These are phyloP conservation scores for Astrephomene gubernaculifera DNA, from an alignment of 139 green algal genomes.

Conservation along the genomic window DNA sequence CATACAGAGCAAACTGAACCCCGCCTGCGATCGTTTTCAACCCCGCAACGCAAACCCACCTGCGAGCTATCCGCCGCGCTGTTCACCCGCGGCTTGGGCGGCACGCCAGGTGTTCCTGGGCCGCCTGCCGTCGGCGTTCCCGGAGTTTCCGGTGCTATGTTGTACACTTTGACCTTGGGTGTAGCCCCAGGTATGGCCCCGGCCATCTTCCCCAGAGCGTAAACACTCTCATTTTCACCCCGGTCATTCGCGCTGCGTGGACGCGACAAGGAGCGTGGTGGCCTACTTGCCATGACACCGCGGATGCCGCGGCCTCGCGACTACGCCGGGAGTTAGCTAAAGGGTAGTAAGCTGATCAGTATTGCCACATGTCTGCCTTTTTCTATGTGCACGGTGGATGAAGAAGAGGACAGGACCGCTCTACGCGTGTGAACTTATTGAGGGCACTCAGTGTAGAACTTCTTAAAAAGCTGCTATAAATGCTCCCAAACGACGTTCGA, in stretches of 20 bases:
- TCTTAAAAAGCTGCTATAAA: no score
- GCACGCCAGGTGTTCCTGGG: neutral
- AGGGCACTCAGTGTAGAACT: no score
- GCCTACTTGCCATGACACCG: conserved; percentile 23
- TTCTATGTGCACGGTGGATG: no score
- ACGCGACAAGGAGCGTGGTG: conserved; percentile 1
- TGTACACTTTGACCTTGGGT: conserved; percentile 45
- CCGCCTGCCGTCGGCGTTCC: neutral
- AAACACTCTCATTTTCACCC: conserved; percentile 23
- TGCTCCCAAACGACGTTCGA: no score
- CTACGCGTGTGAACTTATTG: no score
- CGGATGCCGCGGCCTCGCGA: neutral
- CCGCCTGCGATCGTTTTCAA: no score
- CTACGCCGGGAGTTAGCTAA: no score
- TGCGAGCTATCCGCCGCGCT: conserved; percentile 30
- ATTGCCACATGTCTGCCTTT: no score
- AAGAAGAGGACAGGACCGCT: no score
- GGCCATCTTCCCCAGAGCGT: conserved; percentile 30
- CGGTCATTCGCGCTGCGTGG: conserved; percentile 28
- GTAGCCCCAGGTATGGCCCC: neutral
- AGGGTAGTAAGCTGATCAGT: no score
- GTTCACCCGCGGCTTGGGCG: neutral
- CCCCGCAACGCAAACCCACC: neutral
- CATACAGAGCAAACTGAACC: no score
- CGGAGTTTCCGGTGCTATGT: conserved; percentile 20